Evolutionary conservation across 331 rosid species (phyloP), one percentile per base, ranked within the genome.

Genomic region (Rosa hybrid): DNA sequence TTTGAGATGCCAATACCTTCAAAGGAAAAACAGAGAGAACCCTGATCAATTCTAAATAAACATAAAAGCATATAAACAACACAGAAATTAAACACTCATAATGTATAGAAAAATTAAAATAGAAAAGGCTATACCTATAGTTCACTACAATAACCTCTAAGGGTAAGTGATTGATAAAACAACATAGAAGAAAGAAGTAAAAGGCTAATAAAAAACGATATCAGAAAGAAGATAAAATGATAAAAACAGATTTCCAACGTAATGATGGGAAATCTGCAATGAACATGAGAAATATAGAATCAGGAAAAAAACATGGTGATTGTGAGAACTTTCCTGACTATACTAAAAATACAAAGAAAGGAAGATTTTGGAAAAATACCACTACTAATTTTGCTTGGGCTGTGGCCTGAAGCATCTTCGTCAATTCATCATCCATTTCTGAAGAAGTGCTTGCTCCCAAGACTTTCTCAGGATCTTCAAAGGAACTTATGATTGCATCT

Each of bases 381-480:
- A 79, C 50, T 84, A 95, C 99, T 82, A 30, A 30, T 1, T 30
- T 30, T 30, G 34, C 34, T 30, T 95, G 99, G 64, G 99, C 97
- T 14, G 99, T 95, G 54, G 98, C 99, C 85, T 93, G 99, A 18
- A 97, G 96, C 99, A 95, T 95, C 88, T 91, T 95, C 44, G 90
- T 91, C 84, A 95, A 87, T 83, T 95, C 99, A 8, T 95, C 98
- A 23, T 90, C 93, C 99, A 95, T 95, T 87, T 95, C 99, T 34
- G 38, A 77, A 93, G 87, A 79, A 95, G 97, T 13, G 99, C 73
- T 88, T 95, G 99, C 83, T 95, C 99, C 99, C 88, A 95, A 82
- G 72, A 95, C 90, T 81, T 95, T 93, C 91, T 95, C 98, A 1
- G 98, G 99, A 79, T 95, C 99, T 85, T 95, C 99, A 83, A 95